Evolutionary conservation across 768 basidiomycete genomes (phyloP), one percentile per base, ranked within the genome.

Genomic region (Cyathus striatus): DNA sequence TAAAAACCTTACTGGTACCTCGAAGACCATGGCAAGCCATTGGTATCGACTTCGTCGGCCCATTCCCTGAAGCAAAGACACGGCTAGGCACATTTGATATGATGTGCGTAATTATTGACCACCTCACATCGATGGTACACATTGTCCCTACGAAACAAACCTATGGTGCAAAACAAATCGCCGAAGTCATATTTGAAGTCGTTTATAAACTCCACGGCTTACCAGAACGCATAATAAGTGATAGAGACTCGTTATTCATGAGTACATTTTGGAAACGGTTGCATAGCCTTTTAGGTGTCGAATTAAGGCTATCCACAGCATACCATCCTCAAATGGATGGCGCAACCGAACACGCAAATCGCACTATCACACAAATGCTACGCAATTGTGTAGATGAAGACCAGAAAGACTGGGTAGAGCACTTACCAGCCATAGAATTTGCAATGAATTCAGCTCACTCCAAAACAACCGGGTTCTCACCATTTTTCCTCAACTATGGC

Each of bases 341-440:
- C 9, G 27, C 27, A 9, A 30, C 27, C 9, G 27, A 30, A 30
- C 27, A 30, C 9, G 27, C 27, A 9, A 30, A 30, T 30, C 9
- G 27, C 9, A 30, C 27, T 9, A 30, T 30, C 27, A 30, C 27
- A 30, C 9, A 9, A 9, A 9, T 62, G 59, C 38, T 64, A 10
- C n/a, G 56, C 25, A 46, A 51, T 24, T 59, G 54, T 38, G 47
- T 64, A 0, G 5, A 33, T 2, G 40, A 43, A 5, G 39, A 57
- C 32, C 62, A 63, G 43, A 50, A 51, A 30, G 55, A 61, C 35
- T 69, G 63, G 65, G 58, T 49, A 1, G 3, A 23, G 3, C 51
- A 48, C 26, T 32, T 68, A 21, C 57, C 63, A 3, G 55, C 6
- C 9, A 64, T 66, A 20, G 64, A 69, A 47, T 69, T 69, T 52